A percentile compares a stretch with the other conserved stretches of the same genome.
These are phyloP conservation scores for Fusarium tanahbumbuense DNA, from an alignment of 2,329 filamentous ascomycete genomes.

Conservation along the genomic window DNA sequence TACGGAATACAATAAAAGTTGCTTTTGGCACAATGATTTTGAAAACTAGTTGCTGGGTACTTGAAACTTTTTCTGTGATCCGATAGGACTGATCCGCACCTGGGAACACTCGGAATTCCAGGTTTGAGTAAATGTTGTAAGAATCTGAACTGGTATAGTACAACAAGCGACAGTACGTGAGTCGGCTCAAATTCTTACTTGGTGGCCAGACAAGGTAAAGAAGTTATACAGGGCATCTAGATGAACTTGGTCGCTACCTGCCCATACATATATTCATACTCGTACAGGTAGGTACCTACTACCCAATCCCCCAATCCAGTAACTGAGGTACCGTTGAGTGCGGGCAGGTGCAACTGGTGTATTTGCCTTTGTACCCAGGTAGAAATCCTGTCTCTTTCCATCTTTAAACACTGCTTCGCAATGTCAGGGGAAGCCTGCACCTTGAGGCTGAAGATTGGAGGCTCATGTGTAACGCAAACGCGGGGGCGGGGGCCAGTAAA, in stretches of 20 bases:
- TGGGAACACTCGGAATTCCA: not conserved
- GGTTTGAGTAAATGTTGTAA: not conserved
- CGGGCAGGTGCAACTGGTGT: too few species aligned
- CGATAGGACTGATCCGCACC: not conserved
- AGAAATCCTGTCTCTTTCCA: not conserved
- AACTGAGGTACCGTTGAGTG: too few species aligned
- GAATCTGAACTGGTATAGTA: not conserved
- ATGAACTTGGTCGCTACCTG: not conserved
- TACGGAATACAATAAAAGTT: slow-evolving; percentile 44
- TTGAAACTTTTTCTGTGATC: slow-evolving; percentile 10
- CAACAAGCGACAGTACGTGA: not conserved
- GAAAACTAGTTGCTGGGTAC: not conserved
- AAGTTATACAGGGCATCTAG: not conserved
- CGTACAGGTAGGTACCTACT: too few species aligned
- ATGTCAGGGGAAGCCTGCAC: not conserved
- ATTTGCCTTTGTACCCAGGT: not conserved
- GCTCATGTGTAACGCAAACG: slow-evolving; percentile 33
- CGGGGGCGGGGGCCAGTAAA: slow-evolving; percentile 35
- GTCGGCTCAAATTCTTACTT: not conserved
- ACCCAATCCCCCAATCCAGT: too few species aligned
- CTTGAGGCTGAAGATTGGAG: slow-evolving; percentile 9
- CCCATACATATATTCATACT: not conserved
- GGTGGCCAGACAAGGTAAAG: not conserved
- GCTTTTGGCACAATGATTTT: slow-evolving; percentile 18
- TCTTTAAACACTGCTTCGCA: not conserved